These are phyloP conservation scores for Aspergillus versicolor DNA, from an alignment of 2,329 filamentous ascomycete genomes.

Conservation along the genomic window DNA sequence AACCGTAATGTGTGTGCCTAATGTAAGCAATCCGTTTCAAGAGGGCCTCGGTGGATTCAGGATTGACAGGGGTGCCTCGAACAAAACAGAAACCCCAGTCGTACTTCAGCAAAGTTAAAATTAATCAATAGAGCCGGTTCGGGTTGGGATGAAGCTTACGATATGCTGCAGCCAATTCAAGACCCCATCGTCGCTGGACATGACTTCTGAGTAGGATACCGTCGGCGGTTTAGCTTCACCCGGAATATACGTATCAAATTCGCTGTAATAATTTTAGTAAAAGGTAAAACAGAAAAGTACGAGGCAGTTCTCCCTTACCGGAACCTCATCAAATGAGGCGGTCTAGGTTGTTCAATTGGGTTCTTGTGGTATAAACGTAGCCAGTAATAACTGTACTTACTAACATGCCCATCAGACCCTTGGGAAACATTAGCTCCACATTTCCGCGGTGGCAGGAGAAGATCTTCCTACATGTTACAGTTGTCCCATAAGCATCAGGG, in stretches of 20 bases:
- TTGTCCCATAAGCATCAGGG: constrained; percentile 39
- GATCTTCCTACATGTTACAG: constrained; percentile 51
- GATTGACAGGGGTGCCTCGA: constrained; percentile 64
- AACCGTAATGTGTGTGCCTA: constrained; percentile 86
- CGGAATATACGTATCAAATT: constrained; percentile 39
- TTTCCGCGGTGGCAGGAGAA: constrained; percentile 5
- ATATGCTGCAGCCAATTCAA: constrained; percentile 65
- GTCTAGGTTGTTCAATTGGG: constrained; percentile 3
- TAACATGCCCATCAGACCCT: constrained; percentile 71
- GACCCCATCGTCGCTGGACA: constrained; percentile 58
- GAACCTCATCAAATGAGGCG: constrained; percentile 5
- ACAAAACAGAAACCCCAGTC: constrained; percentile 76
- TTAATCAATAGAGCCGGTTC: constrained; percentile 7
- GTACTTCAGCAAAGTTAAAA: constrained; percentile 48
- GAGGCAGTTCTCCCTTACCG: constrained; percentile 17
- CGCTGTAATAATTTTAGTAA: constrained; percentile 14
- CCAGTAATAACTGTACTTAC: constrained; percentile 70
- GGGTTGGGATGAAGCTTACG: constrained; percentile 24
- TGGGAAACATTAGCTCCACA: constrained; percentile 12
- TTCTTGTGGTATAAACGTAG: constrained; percentile 48
- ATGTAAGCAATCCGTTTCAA: constrained; percentile 83
- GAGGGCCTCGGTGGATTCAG: constrained; percentile 70
- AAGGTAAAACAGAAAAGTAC: neutral
- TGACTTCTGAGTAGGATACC: constrained; percentile 61
- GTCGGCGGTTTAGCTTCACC: constrained; percentile 53